A percentile compares a stretch with the other conserved stretches of the same genome.
Conservation (phyloP, 257 asterid genomes). For the Forsythia suspensa region DNA sequence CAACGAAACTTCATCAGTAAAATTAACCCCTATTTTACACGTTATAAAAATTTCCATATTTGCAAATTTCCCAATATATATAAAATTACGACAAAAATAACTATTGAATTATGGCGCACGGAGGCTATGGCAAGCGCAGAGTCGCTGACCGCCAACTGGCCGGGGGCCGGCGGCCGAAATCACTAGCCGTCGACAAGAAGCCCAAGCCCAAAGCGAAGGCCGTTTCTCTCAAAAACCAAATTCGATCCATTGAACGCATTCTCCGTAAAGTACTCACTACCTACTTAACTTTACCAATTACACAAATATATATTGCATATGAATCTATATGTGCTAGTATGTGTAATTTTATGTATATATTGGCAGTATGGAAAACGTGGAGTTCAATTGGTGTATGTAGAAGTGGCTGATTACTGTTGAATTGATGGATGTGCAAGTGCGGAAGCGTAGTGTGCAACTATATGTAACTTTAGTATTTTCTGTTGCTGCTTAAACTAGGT, state of each 20-base stretch:
- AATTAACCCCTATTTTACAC: too few species aligned
- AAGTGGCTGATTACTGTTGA: constrained; percentile 7
- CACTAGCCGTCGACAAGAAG: constrained; percentile 63
- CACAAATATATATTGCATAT: background rate
- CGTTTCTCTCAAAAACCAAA: constrained; percentile 81
- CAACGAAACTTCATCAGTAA: too few species aligned
- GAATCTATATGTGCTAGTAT: background rate
- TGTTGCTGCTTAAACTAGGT: background rate
- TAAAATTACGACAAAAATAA: background rate
- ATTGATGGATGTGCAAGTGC: constrained; percentile 9
- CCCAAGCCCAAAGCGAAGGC: constrained; percentile 64
- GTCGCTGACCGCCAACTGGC: constrained; percentile 35
- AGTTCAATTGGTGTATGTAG: constrained; percentile 1
- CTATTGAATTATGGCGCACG: constrained; percentile 60
- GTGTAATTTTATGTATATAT: background rate
- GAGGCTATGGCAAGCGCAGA: constrained; percentile 76
- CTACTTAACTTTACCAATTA: background rate
- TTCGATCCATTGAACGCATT: constrained; percentile 86
- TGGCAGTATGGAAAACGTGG: background rate
- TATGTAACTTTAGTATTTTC: background rate
- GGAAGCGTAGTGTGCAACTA: background rate
- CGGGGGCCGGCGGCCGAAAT: constrained; percentile 55
- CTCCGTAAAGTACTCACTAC: constrained; percentile 69
- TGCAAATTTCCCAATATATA: too few species aligned
- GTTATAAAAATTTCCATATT: too few species aligned